Evolutionary conservation across 2,329 filamentous ascomycete species (phyloP).

Genomic region (Venturia carpophila): DNA sequence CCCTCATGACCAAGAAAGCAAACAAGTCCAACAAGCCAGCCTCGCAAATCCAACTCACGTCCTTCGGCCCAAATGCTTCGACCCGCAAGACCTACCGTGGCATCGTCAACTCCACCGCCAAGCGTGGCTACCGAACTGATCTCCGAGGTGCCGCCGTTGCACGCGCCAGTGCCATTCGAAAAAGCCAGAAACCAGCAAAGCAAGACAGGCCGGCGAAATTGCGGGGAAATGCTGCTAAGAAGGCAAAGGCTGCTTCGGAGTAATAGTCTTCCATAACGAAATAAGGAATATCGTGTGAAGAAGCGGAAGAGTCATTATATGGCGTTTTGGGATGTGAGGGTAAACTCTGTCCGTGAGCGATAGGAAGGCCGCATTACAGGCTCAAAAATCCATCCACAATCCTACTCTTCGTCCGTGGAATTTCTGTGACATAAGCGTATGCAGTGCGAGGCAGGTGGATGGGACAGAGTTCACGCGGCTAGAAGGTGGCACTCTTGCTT

Average conservation of each 20-base stretch:
- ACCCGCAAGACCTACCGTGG: slow-evolving; percentile 82
- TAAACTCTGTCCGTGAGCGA: slow-evolving; percentile 1
- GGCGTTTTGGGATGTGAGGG: slow-evolving; percentile 12
- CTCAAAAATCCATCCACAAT: slow-evolving; percentile 3
- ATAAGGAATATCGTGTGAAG: neutral
- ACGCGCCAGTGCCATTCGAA: slow-evolving; percentile 78
- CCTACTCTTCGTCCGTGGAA: neutral
- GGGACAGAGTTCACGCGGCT: neutral
- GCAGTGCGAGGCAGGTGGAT: neutral
- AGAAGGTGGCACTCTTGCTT: neutral
- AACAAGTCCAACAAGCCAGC: slow-evolving; percentile 65
- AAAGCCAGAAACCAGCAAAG: slow-evolving; percentile 73
- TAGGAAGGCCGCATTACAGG: slow-evolving; percentile 7
- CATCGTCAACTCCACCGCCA: slow-evolving; percentile 74
- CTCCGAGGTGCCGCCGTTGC: slow-evolving; percentile 59
- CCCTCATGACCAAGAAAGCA: slow-evolving; percentile 78
- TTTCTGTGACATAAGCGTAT: neutral
- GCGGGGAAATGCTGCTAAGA: slow-evolving; percentile 71
- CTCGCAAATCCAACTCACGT: slow-evolving; percentile 54
- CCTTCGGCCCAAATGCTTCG: slow-evolving; percentile 64
- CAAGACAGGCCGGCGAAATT: slow-evolving; percentile 63
- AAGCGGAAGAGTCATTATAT: slow-evolving; percentile 12
- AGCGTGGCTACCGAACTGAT: slow-evolving; percentile 67
- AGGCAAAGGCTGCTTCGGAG: slow-evolving; percentile 39
- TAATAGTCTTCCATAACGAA: neutral